Base-by-base conservation (phyloP, 345 rosid genomes). In the Trapa bicornis region DNA sequence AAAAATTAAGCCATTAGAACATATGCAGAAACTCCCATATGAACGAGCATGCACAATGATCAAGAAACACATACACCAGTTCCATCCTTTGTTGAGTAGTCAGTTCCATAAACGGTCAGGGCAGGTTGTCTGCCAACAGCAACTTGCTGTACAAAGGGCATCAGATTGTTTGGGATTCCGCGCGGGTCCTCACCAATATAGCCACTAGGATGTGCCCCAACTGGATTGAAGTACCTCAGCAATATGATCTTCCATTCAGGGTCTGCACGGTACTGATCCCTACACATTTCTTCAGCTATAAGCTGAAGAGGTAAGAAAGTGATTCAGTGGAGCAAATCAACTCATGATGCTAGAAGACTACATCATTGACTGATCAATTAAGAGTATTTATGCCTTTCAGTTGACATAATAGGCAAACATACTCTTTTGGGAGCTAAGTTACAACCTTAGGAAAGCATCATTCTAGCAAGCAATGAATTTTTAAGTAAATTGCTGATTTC, bases 91-190 rank as follows among this genome's bases (percentile, higher is more conserved):
- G 99, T 91, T 36, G 78, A 66, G 74, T 95, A 95, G 73, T 95
- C 99, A 57, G 68, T 85, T 80, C 99, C 96, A 75, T 75, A 95
- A 15, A 95, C 86, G n/a, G 89, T 86, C 41, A 95, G 74, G 57
- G 87, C 85, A 41, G 88, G 86, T 11, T 87, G 86, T 78, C 99
- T 87, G 47, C 96, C 96, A 67, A 95, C 96, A 71, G 91, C 96
- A 68, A 95, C 96, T 83, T 95, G 99, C 78, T 91, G 96, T 74
- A 91, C 91, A 65, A 85, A 95, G 52, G 99, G 99, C 99, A 95
- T 95, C 77, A 95, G 97, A 75, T 95, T 95, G 82, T 95, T 95
- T 52, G 99, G 99, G 74, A 83, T 82, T 64, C 97, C 99, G 70
- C 82, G 79, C 36, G 99, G 99, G 82, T 95, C 97, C 85, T 95